Percentiles rank a stretch among this genome's conserved stretches.
These are phyloP conservation scores for Saccharum hybrid DNA, from an alignment of 202 grass and related monocot species.

Conservation along the genomic window DNA sequence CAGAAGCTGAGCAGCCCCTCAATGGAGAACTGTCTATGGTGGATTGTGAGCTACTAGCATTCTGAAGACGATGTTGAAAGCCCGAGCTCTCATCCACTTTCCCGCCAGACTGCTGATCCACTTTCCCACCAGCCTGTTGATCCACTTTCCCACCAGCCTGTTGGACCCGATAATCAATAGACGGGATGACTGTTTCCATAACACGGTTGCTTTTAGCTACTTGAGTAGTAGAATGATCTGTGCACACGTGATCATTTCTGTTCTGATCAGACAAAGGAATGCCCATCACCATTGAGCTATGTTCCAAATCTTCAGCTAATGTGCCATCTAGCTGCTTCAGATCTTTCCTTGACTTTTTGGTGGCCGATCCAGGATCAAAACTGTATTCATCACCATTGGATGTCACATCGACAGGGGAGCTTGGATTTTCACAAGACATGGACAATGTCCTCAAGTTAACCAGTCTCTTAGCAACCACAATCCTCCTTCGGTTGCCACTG, in stretches of 20 bases:
- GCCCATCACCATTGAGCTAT: conserved; percentile 25
- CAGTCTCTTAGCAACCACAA: conserved; percentile 40
- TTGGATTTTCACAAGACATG: conserved; percentile 28
- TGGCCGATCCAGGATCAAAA: conserved; percentile 12
- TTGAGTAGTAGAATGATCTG: background rate
- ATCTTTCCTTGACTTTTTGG: conserved; percentile 40
- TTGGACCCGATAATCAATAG: background rate
- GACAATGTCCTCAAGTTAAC: conserved; percentile 45
- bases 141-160: too few species aligned
- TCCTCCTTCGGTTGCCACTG: conserved; percentile 39
- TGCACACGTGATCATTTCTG: background rate
- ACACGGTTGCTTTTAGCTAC: background rate
- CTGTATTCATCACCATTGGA: conserved; percentile 34
- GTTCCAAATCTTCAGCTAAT: conserved; percentile 21
- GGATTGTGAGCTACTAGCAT: conserved; percentile 8
- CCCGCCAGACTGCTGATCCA: background rate
- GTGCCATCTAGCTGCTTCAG: background rate
- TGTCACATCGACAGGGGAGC: conserved; percentile 10
- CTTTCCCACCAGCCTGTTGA: background rate
- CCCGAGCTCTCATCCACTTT: background rate
- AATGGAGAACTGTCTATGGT: background rate
- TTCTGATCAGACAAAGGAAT: conserved; percentile 33
- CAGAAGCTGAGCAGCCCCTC: conserved; percentile 13
- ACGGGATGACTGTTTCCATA: background rate
- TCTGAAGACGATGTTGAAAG: background rate